phyloP scores from a whole-genome alignment of 75 land plant species.

The Larix kaempferi region DNA sequence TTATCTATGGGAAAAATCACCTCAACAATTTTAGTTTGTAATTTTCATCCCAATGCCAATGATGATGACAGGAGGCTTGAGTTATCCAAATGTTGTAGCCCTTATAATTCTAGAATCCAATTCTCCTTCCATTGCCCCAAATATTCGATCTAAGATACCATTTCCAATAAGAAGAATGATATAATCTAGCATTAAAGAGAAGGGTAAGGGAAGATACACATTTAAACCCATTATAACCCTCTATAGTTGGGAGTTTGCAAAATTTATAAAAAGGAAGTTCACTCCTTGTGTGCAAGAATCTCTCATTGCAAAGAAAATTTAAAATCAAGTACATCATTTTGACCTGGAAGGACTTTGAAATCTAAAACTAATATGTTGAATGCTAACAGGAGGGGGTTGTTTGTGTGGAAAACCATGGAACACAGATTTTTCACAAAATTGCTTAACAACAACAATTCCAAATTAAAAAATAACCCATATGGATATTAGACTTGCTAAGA shows the following conservation, averaged over 20 bases:
- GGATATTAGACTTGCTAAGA: too few species aligned
- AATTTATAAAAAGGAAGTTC: neutral
- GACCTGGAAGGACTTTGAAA: conserved; percentile 29
- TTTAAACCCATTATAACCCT: conserved; percentile 26
- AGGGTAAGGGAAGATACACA: conserved; percentile 29
- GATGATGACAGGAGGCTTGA: too few species aligned
- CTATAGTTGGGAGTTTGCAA: conserved; percentile 4
- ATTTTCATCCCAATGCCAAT: too few species aligned
- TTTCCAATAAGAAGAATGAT: conserved; percentile 35
- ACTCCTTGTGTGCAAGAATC: conserved; percentile 10
- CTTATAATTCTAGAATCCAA: conserved; percentile 25
- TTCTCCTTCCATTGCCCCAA: conserved; percentile 47
- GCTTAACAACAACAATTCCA: too few species aligned
- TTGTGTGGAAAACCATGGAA: conserved; percentile 37
- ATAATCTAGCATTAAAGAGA: conserved; percentile 37
- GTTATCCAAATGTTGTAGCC: too few species aligned
- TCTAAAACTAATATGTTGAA: conserved; percentile 39
- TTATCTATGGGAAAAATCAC: too few species aligned
- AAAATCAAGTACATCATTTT: conserved; percentile 18
- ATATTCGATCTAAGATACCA: conserved; percentile 37
- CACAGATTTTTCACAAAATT: neutral
- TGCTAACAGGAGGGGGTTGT: conserved; percentile 15
- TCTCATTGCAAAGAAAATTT: conserved; percentile 25
- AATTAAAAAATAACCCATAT: neutral
- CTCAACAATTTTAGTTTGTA: too few species aligned